Conservation (phyloP, 2,329 filamentous ascomycete genomes). For the Chaetomium globosum region DNA sequence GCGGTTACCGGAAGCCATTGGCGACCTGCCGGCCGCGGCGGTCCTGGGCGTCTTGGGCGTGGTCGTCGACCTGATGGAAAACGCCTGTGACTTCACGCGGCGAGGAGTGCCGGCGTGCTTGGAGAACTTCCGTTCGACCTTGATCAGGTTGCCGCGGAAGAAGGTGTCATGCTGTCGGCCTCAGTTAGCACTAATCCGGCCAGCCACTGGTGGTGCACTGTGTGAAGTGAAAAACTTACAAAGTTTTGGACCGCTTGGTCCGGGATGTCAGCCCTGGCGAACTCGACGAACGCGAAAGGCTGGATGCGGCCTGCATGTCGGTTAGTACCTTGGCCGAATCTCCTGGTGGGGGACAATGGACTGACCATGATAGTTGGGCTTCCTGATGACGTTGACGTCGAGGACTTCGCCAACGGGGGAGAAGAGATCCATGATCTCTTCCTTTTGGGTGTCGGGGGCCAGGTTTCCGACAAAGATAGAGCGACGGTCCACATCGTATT, state of each 20-base stretch:
- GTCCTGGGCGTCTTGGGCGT: slow-evolving; percentile 24
- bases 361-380: slow-evolving; percentile 19
- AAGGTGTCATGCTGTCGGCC: slow-evolving; percentile 13
- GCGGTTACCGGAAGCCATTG: slow-evolving; percentile 1
- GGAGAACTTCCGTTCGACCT: slow-evolving; percentile 32
- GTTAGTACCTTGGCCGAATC: neutral
- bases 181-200: slow-evolving; percentile 10
- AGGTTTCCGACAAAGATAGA: slow-evolving; percentile 55
- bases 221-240: slow-evolving; percentile 25
- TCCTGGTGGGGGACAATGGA: neutral
- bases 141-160: slow-evolving; percentile 20
- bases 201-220: too few species aligned
- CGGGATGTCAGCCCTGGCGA: slow-evolving; percentile 23
- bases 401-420: slow-evolving; percentile 46
- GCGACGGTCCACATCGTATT: slow-evolving; percentile 50
- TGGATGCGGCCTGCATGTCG: neutral
- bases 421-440: slow-evolving; percentile 45
- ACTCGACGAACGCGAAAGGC: slow-evolving; percentile 35
- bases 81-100: slow-evolving; percentile 27
- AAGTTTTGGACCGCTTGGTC: slow-evolving; percentile 23
- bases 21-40: slow-evolving; percentile 2
- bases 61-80: slow-evolving; percentile 11
- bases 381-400: slow-evolving; percentile 39
- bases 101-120: slow-evolving; percentile 20
- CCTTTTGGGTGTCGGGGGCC: slow-evolving; percentile 44